A percentile compares a stretch with the other conserved stretches of the same genome.
These are phyloP conservation scores for Adiantum capillusveneris DNA, from an alignment of 75 land plant genomes.

Conservation along the genomic window DNA sequence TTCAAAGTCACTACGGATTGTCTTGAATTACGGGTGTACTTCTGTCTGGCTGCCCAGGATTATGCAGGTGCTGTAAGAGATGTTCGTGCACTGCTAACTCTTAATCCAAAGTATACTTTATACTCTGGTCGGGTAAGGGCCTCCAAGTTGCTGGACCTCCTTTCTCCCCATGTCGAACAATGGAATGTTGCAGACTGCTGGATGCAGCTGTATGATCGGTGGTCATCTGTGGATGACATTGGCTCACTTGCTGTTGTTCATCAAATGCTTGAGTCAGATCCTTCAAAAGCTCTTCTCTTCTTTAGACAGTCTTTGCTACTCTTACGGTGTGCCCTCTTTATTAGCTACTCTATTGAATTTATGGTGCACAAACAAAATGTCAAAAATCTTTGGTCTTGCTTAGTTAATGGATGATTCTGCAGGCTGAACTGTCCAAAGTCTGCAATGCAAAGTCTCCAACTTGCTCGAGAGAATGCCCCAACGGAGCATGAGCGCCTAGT, in stretches of 20 bases:
- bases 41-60: constrained; percentile 77
- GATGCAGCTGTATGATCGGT: constrained; percentile 91
- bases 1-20: constrained; percentile 89
- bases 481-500: constrained; percentile 80
- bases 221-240: constrained; percentile 97
- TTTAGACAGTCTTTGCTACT: constrained; percentile 96
- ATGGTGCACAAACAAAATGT: too few relatives aligned
- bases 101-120: constrained; percentile 75
- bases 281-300: constrained; percentile 79
- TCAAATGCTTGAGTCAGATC: constrained; percentile 95
- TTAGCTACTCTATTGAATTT: too few relatives aligned
- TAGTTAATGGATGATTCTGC: background rate
- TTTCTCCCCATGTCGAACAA: constrained; percentile 78
- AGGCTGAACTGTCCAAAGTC: constrained; percentile 95
- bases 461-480: constrained; percentile 81
- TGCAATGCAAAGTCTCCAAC: constrained; percentile 85
- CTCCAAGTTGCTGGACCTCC: constrained; percentile 57
- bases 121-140: constrained; percentile 81
- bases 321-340: constrained; percentile 44
- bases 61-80: constrained; percentile 72
- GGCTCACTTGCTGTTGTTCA: constrained; percentile 94
- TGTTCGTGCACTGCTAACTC: constrained; percentile 84
- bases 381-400: too few relatives aligned
- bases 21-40: constrained; percentile 81
- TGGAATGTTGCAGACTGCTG: constrained; percentile 98